Percentiles rank a stretch among this genome's conserved stretches.
phyloP scores from a whole-genome alignment of 23 red algal species.

The Gracilaria caudata region DNA sequence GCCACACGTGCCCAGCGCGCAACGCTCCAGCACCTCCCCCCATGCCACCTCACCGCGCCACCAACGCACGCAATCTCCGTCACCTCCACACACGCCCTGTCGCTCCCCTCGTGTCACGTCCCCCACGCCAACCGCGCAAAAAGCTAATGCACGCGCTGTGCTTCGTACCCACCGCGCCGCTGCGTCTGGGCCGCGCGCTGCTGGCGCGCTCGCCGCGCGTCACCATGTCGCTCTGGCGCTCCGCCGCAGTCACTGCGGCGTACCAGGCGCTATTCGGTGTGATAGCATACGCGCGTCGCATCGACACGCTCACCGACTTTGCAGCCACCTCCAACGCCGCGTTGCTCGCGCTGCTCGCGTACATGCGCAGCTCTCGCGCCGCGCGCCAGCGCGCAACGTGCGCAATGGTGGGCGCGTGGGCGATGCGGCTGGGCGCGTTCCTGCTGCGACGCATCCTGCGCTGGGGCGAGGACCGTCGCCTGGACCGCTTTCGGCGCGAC shows the following conservation, averaged over 20 bases:
- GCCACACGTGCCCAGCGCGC: background rate
- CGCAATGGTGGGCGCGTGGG: conserved; percentile 66
- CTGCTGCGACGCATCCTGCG: conserved; percentile 66
- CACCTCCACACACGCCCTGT: too few species aligned
- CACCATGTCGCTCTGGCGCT: background rate
- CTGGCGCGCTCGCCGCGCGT: background rate
- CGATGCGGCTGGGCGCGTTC: conserved; percentile 60
- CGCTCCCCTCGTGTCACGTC: too few species aligned
- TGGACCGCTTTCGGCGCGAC: conserved; percentile 10
- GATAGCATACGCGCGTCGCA: conserved; percentile 25
- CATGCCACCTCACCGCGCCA: too few species aligned
- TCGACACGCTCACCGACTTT: conserved; percentile 80
- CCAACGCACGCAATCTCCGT: too few species aligned
- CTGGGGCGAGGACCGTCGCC: conserved; percentile 74
- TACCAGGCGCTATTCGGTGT: conserved; percentile 74
- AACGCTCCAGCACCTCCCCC: background rate
- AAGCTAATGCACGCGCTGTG: too few species aligned
- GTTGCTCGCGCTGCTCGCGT: conserved; percentile 67
- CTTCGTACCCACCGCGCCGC: background rate
- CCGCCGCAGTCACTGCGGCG: conserved; percentile 42
- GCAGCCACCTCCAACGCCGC: conserved; percentile 75
- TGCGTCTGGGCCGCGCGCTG: too few species aligned
- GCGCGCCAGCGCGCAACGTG: too few species aligned
- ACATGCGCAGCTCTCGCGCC: too few species aligned
- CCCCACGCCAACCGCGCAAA: too few species aligned